A percentile compares a stretch with the other conserved stretches of the same genome.
Evolutionary conservation across 1,284 basidiomycete genomes (phyloP).

Genomic region (Ustilago tritici): DNA sequence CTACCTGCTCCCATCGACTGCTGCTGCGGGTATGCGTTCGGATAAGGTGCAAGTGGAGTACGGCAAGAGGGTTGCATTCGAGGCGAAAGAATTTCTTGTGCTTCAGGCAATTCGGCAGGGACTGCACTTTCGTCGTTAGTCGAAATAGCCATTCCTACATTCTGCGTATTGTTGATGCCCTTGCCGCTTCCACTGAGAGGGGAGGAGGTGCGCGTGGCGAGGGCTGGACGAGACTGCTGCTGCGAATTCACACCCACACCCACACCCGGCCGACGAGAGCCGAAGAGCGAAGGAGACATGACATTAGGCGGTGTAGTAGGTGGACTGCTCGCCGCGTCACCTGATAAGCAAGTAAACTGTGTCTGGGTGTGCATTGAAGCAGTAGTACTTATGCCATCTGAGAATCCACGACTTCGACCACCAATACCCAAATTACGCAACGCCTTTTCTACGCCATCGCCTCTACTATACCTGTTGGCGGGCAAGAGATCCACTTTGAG

Average conservation of each 20-base stretch:
- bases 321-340: slow-evolving; percentile 41
- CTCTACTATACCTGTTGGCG: slow-evolving; percentile 27
- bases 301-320: slow-evolving; percentile 42
- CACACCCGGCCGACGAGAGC: slow-evolving; percentile 20
- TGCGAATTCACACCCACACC: slow-evolving; percentile 8
- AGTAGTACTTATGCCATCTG: slow-evolving; percentile 42
- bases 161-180: slow-evolving; percentile 8
- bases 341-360: slow-evolving; percentile 47
- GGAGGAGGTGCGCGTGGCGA: slow-evolving; percentile 32
- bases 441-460: slow-evolving; percentile 43
- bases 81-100: slow-evolving; percentile 21
- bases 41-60: slow-evolving; percentile 15
- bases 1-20: neutral
- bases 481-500: slow-evolving; percentile 64
- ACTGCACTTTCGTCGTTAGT: slow-evolving; percentile 38
- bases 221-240: slow-evolving; percentile 14
- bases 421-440: slow-evolving; percentile 33
- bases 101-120: slow-evolving; percentile 18
- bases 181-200: slow-evolving; percentile 19
- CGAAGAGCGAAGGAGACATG: slow-evolving; percentile 32
- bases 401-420: slow-evolving; percentile 35
- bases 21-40: slow-evolving; percentile 23
- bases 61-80: neutral
- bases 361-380: slow-evolving; percentile 55
- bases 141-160: slow-evolving; percentile 39